Evolutionary conservation across 257 asterid genomes (phyloP), one percentile per base, ranked within the genome.

Genomic region (Handroanthus guayacan): DNA sequence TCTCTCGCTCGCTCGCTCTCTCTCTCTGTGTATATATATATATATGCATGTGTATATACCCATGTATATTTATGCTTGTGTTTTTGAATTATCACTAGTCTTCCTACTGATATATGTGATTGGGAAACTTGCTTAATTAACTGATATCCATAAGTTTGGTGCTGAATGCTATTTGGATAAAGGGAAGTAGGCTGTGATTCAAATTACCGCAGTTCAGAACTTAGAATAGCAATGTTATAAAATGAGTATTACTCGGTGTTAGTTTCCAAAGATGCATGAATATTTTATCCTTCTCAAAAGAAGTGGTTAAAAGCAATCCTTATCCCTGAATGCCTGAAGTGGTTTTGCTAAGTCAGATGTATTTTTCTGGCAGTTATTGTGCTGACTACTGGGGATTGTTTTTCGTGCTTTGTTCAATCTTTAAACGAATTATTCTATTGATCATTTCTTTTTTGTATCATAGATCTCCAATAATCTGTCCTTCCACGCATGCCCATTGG

Each of bases 131-230:
- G 54, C 57, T 68, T 52, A 39, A 51, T 50, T 13, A 37, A 64
- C 36, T 41, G 39, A 36, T 64, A 4, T 34, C 52, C 70, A 64
- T 64, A 9, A 38, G 52, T 64, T 64, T 41, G 70, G 52, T 64
- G 69, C 16, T 38, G 54, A 41, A 48, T 62, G 48, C 12, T 12
- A 62, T 62, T 62, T 14, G 12, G 25, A 5, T 62, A 18, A 37
- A 62, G 25, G 47, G 14, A 62, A 37, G 65, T 60, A 60, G 6
- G 68, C 5, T 36, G 44, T 6, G 48, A 14, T n/a, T 62, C 14
- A 31, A 60, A 11, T 9, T 8, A 60, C 39, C 60, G 51, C 50
- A 41, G n/a, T 70, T 63, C 69, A n/a, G 18, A 70, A 1, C 65
- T 52, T 52, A 1, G 52, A 52, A 38, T 70, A 43, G 52, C 2